phyloP scores from a whole-genome alignment of 2,329 filamentous ascomycete species.

The Mariannaea elegans region DNA sequence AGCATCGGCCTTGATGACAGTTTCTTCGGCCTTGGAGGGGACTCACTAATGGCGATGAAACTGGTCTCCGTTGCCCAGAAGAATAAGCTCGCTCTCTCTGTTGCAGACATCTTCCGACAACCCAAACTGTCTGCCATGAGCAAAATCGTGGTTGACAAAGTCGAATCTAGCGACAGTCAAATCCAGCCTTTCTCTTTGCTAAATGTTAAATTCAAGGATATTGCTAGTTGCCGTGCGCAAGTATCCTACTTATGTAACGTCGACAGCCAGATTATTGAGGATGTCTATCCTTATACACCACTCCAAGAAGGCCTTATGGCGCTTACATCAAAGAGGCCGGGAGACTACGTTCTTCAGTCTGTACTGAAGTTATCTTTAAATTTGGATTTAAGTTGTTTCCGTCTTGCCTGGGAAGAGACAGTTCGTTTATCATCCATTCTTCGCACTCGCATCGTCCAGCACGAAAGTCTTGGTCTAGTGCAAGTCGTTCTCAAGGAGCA shows the following conservation, averaged over 20 bases:
- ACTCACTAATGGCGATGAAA: neutral
- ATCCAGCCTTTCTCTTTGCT: neutral
- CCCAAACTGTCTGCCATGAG: neutral
- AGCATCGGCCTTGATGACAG: neutral
- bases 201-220: neutral
- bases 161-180: neutral
- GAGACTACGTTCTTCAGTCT: neutral
- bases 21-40: neutral
- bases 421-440: neutral
- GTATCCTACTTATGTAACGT: neutral
- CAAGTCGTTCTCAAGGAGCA: slow-evolving; percentile 10
- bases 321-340: neutral
- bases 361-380: neutral
- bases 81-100: neutral
- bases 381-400: neutral
- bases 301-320: neutral
- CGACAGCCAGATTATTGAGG: neutral
- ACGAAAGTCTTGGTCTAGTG: neutral
- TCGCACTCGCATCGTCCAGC: slow-evolving; percentile 17
- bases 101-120: neutral
- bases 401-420: neutral
- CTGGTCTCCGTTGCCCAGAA: neutral
- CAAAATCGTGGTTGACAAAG: neutral
- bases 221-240: neutral
- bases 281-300: neutral